Base-by-base conservation (phyloP, 225 moss, liverwort and hornwort genomes). In the Lunularia cruciata region DNA sequence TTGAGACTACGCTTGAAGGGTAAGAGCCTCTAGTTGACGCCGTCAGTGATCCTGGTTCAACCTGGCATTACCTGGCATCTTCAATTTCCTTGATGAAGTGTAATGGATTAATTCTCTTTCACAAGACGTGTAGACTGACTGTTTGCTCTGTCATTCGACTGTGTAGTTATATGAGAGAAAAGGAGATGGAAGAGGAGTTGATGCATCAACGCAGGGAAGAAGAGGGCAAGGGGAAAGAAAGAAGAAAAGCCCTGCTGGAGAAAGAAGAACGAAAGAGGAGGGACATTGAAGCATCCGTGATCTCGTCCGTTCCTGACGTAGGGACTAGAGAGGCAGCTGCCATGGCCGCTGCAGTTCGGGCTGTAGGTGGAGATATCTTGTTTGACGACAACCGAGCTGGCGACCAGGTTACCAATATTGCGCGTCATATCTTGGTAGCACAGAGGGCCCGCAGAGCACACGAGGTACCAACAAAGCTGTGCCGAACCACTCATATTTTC, bases 311-410 rank as follows among this genome's bases (percentile, higher is more conserved):
- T 76, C 91, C 94, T 63, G 94, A 95, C 77, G 91, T 91, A 14
- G 91, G 94, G 56, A 89, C 84, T 13, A 95, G 89, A 78, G 94
- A 95, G 74, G 94, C 94, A 66, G 91, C 89, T 72, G 94, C 94
- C 47, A 95, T 95, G 94, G 91, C 94, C 61, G 89, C 94, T 60
- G 91, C 94, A 73, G 91, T 95, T 15, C 87, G 94, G 63, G 94
- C 94, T 67, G 89, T 95, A 47, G 94, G 91, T 75, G 89, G 89
- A 73, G 94, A 95, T 69, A 89, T 91, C 52, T 80, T 91, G 72
- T 87, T 89, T 70, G 94, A 95, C 80, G 91, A 95, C 2, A 91
- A 68, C 75, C 84, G 77, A 64, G 82, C 87, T 67, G 91, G 89
- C 48, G 94, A 95, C 70, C 94, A 94, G 78, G 94, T 94, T 55